These are phyloP conservation scores for Fraxinus americana DNA, from an alignment of 257 asterid genomes.

Conservation along the genomic window DNA sequence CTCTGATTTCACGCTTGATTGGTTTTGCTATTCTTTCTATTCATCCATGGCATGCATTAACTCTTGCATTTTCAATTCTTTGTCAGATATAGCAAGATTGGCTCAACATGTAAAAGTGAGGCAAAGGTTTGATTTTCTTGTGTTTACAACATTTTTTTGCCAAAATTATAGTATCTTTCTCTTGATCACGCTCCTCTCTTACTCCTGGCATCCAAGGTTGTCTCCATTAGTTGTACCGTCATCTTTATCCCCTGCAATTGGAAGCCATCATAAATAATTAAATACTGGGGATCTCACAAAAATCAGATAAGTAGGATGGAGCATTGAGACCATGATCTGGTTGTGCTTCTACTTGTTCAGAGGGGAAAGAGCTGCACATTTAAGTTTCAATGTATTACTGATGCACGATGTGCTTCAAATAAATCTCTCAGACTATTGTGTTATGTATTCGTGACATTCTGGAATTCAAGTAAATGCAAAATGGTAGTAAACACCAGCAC, in stretches of 20 bases:
- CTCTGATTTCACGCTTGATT: neutral
- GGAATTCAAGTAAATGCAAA: neutral
- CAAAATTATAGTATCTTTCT: neutral
- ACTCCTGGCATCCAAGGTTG: neutral
- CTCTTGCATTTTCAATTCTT: constrained; percentile 7
- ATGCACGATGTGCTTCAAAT: neutral
- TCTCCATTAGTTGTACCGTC: neutral
- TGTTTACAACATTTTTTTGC: neutral
- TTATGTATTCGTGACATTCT: neutral
- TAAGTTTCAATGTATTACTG: neutral
- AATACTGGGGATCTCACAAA: neutral
- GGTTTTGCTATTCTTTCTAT: neutral
- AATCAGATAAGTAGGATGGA: neutral
- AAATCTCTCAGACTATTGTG: neutral
- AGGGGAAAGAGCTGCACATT: neutral
- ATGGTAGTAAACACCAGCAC: neutral
- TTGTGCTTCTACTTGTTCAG: neutral
- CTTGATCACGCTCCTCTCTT: neutral
- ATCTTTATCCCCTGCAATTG: neutral
- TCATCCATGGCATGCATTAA: constrained; percentile 1
- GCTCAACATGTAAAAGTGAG: constrained; percentile 88
- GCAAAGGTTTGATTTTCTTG: constrained; percentile 65
- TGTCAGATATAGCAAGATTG: constrained; percentile 80
- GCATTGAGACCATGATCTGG: neutral
- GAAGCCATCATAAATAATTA: neutral